A percentile compares a stretch with the other conserved stretches of the same genome.
Conservation (phyloP, 2,329 filamentous ascomycete genomes). For the Raffaelea arxii region DNA sequence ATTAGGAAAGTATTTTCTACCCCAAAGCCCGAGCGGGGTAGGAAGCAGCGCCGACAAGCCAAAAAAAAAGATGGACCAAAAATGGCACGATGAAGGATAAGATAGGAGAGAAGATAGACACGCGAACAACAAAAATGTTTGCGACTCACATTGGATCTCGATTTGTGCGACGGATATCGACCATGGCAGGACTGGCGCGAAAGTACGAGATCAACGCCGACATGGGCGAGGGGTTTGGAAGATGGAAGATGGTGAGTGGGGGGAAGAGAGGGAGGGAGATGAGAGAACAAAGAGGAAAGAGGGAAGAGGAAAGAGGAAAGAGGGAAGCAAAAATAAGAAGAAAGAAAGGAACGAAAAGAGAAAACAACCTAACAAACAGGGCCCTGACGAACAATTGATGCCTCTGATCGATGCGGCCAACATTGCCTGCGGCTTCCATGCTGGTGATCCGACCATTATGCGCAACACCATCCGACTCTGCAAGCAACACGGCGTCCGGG, state of each 20-base stretch:
- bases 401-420: conserved; percentile 52
- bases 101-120: too few relatives aligned
- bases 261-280: not conserved
- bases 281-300: not conserved
- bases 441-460: not conserved
- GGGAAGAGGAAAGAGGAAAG: too few relatives aligned
- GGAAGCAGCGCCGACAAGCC: too few relatives aligned
- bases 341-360: too few relatives aligned
- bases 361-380: conserved; percentile 23
- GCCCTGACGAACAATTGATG: conserved; percentile 48
- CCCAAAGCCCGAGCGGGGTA: too few relatives aligned
- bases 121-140: too few relatives aligned
- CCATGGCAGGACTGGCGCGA: not conserved
- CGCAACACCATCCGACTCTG: not conserved
- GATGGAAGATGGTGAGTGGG: conserved; percentile 20
- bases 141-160: too few relatives aligned
- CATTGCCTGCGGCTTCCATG: conserved; percentile 1
- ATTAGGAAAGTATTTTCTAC: too few relatives aligned
- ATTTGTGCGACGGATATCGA: too few relatives aligned
- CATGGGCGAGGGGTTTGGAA: conserved; percentile 11
- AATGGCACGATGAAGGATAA: too few relatives aligned
- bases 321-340: too few relatives aligned
- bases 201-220: not conserved
- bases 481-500: not conserved
- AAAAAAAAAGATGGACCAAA: too few relatives aligned